Conservation (phyloP, 2,329 filamentous ascomycete species). For the Cytospora piceae region DNA sequence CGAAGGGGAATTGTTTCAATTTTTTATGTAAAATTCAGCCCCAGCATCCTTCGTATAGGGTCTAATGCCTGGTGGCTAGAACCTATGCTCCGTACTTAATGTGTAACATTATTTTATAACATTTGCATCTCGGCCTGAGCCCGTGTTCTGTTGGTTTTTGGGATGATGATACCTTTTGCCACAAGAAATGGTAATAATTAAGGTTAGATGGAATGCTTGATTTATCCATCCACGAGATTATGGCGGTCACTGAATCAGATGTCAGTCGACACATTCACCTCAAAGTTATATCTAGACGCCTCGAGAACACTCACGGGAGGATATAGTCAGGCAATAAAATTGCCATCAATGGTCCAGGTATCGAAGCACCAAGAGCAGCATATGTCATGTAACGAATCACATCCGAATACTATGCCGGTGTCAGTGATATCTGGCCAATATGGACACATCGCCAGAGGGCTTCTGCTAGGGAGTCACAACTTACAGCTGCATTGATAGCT, state of each 20-base stretch:
- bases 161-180: background rate
- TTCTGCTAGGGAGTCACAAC: conserved; percentile 24
- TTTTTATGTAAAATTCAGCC: background rate
- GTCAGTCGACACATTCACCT: background rate
- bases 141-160: background rate
- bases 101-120: background rate
- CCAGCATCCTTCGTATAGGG: background rate
- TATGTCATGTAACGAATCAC: background rate
- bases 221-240: background rate
- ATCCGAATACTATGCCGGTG: conserved; percentile 5
- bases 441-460: background rate
- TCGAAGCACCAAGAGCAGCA: conserved; percentile 5
- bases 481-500: conserved; percentile 47
- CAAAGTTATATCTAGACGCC: background rate
- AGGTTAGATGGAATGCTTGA: background rate
- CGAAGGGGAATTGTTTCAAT: background rate
- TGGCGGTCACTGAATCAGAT: background rate
- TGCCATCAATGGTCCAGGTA: conserved; percentile 1
- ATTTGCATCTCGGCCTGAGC: too few species aligned
- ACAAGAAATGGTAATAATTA: background rate
- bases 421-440: background rate
- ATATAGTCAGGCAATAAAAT: background rate
- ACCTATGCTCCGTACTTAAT: background rate
- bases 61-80: background rate
- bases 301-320: background rate